Evolutionary conservation across 495 filamentous ascomycete species (phyloP).

Genomic region (Saxophila tyrrhenica): DNA sequence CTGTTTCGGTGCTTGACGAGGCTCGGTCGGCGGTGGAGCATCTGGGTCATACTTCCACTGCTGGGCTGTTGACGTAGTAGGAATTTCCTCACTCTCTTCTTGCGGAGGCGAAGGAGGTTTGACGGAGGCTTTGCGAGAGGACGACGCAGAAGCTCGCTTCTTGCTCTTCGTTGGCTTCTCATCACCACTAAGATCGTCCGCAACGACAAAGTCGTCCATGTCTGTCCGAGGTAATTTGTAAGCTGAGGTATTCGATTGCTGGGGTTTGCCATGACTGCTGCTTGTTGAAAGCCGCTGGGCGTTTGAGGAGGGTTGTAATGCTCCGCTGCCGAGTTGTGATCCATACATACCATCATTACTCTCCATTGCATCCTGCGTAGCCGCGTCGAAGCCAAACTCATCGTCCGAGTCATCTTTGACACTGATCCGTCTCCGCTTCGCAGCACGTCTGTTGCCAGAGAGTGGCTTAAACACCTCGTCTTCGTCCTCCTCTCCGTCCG

Average conservation of each 20-base stretch:
- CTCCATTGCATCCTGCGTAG: constrained; percentile 41
- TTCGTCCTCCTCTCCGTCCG: constrained; percentile 50
- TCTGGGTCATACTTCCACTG: constrained; percentile 82
- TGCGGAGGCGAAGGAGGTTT: constrained; percentile 35
- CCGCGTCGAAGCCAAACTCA: constrained; percentile 51
- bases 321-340: background rate
- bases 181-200: constrained; percentile 55
- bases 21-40: constrained; percentile 49
- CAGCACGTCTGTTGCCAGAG: constrained; percentile 24
- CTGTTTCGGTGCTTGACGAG: constrained; percentile 34
- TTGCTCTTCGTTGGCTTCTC: constrained; percentile 56
- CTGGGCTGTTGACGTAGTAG: constrained; percentile 59
- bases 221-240: constrained; percentile 32
- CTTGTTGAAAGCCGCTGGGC: constrained; percentile 2
- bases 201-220: constrained; percentile 74
- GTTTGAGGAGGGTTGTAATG: constrained; percentile 2
- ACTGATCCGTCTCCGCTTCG: constrained; percentile 27
- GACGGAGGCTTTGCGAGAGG: constrained; percentile 47
- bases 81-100: constrained; percentile 45
- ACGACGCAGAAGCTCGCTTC: constrained; percentile 59
- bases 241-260: background rate
- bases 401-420: constrained; percentile 51
- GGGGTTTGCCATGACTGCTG: too few species aligned
- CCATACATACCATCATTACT: constrained; percentile 46
- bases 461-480: constrained; percentile 38